Percentiles rank a stretch among this genome's conserved stretches.
Evolutionary conservation across 2,329 filamentous ascomycete species (phyloP).

Genomic region (Didymella keratinophila): DNA sequence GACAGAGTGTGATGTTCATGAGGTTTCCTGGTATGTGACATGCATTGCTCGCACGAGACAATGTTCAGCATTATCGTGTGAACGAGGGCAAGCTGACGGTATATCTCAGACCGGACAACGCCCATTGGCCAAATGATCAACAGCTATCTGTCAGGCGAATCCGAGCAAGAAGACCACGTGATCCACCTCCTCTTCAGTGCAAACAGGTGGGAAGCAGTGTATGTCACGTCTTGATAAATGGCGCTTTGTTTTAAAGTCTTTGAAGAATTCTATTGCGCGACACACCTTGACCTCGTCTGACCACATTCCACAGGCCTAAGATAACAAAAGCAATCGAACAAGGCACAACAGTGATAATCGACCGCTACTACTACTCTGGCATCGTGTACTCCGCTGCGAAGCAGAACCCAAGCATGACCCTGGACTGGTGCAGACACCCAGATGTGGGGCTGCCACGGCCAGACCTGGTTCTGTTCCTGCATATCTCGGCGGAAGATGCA

Average conservation of each 20-base stretch:
- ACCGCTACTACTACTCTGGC: conserved; percentile 95
- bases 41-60: neutral
- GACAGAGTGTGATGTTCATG: conserved; percentile 64
- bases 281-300: neutral
- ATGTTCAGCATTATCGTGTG: neutral
- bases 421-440: conserved; percentile 83
- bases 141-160: conserved; percentile 75
- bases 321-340: conserved; percentile 58
- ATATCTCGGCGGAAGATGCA: conserved; percentile 77
- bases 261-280: neutral
- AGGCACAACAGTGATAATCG: conserved; percentile 81
- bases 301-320: conserved; percentile 27
- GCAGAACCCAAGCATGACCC: conserved; percentile 70
- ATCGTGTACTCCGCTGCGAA: conserved; percentile 94
- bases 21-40: conserved; percentile 68
- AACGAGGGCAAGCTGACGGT: neutral
- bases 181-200: conserved; percentile 91
- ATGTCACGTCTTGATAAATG: conserved; percentile 23
- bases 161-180: conserved; percentile 82
- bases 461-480: conserved; percentile 87
- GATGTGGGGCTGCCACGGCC: conserved; percentile 88
- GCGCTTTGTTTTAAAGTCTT: neutral
- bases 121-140: conserved; percentile 89
- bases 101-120: conserved; percentile 75
- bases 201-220: conserved; percentile 81